These are phyloP conservation scores for Malania oleifera DNA, from an alignment of 164 flowering plant genomes.

Conservation along the genomic window DNA sequence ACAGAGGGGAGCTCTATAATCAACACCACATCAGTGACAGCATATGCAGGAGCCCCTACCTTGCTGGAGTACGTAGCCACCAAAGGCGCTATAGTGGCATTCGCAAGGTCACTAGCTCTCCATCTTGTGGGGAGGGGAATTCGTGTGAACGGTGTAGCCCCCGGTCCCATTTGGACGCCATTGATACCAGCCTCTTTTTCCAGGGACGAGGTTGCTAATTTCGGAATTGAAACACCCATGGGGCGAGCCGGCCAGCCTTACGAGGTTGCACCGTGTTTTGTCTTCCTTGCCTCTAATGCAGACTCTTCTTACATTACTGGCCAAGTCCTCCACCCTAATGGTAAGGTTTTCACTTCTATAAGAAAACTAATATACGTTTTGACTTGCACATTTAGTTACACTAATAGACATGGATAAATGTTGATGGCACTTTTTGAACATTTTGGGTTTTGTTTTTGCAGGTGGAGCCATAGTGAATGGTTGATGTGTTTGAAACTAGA, in stretches of 20 bases:
- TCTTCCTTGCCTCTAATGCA: background rate
- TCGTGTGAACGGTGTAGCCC: background rate
- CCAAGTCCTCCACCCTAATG: too few relatives aligned
- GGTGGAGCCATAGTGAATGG: background rate
- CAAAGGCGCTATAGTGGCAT: background rate
- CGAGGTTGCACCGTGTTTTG: background rate
- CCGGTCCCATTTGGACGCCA: background rate
- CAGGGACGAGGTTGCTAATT: background rate
- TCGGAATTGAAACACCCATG: background rate
- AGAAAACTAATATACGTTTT: background rate
- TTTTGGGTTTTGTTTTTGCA: background rate
- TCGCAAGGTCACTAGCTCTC: background rate
- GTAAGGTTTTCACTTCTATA: background rate
- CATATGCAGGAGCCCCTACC: too few relatives aligned
- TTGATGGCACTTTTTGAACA: background rate
- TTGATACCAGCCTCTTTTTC: background rate
- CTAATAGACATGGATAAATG: background rate
- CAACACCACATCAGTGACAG: too few relatives aligned
- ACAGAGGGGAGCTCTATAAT: background rate
- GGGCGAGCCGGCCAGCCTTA: background rate
- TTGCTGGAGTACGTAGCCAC: background rate
- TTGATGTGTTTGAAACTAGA: too few relatives aligned
- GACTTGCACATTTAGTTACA: too few relatives aligned
- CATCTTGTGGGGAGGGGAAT: background rate
- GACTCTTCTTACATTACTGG: background rate